Conservation (phyloP, 371 early-diverging fungal species). For the Saksenaea oblongispora region DNA sequence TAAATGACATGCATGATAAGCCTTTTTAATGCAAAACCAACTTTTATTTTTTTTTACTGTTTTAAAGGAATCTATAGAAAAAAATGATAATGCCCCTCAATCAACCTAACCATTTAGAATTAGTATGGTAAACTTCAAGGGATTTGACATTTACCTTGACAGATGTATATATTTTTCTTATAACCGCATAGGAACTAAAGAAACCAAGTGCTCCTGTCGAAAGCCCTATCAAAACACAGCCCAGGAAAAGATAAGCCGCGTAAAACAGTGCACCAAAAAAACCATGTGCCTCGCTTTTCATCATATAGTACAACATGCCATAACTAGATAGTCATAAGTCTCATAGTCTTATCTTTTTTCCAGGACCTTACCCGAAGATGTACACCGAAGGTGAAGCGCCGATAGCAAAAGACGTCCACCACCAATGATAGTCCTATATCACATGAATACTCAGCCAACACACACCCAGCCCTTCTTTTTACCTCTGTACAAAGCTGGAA, state of each 20-base stretch:
- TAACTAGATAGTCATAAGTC: slow-evolving; percentile 22
- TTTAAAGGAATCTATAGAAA: not conserved
- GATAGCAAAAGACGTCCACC: slow-evolving; percentile 48
- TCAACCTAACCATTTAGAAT: not conserved
- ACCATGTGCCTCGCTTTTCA: slow-evolving; percentile 23
- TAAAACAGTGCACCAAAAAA: slow-evolving; percentile 33
- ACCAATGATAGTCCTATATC: slow-evolving; percentile 47
- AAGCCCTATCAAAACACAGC: slow-evolving; percentile 32
- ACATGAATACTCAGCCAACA: too few species aligned
- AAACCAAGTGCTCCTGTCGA: slow-evolving; percentile 47
- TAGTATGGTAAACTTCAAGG: not conserved
- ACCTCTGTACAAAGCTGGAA: slow-evolving; percentile 48
- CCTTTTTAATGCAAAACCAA: too few species aligned
- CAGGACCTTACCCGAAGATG: slow-evolving; percentile 27
- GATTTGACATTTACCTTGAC: slow-evolving; percentile 30
- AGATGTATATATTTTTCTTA: slow-evolving; percentile 43
- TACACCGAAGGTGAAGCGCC: slow-evolving; percentile 38
- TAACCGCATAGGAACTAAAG: slow-evolving; percentile 31
- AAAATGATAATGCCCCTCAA: not conserved
- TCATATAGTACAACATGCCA: slow-evolving; percentile 33
- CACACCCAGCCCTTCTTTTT: not conserved
- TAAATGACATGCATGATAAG: too few species aligned
- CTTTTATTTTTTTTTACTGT: not conserved
- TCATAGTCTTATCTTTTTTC: not conserved
- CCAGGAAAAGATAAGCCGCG: slow-evolving; percentile 28